Conservation (phyloP, 257 asterid genomes). For the Fraxinus cuspidata region DNA sequence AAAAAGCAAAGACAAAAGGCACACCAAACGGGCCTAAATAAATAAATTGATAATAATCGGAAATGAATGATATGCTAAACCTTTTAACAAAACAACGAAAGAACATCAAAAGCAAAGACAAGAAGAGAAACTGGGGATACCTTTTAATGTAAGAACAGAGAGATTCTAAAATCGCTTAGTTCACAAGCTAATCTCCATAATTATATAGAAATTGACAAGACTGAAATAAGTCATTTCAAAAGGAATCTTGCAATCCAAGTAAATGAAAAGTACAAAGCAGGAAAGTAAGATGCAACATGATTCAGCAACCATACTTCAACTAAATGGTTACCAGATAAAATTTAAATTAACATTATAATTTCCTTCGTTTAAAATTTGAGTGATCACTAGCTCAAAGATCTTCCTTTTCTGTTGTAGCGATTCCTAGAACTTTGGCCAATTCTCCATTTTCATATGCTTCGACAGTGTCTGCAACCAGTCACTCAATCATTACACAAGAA, state of each 20-base stretch:
- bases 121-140: no score
- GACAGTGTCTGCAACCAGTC: conserved; percentile 58
- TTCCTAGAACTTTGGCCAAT: conserved; percentile 65
- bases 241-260: background rate
- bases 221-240: background rate
- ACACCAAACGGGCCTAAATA: no score
- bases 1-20: no score
- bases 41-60: no score
- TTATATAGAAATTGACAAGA: background rate
- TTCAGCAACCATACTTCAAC: background rate
- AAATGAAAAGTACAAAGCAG: background rate
- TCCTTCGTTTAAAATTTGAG: background rate
- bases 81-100: no score
- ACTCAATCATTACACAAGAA: conserved; percentile 13
- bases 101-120: no score
- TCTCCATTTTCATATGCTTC: conserved; percentile 81
- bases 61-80: no score
- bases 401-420: conserved; percentile 38
- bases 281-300: background rate
- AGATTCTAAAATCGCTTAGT: no score
- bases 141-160: no score
- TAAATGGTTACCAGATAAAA: background rate
- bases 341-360: background rate
- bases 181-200: no score
- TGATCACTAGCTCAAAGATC: conserved; percentile 59